Conservation (phyloP, 768 basidiomycete species). For the Termitomyces heimii region DNA sequence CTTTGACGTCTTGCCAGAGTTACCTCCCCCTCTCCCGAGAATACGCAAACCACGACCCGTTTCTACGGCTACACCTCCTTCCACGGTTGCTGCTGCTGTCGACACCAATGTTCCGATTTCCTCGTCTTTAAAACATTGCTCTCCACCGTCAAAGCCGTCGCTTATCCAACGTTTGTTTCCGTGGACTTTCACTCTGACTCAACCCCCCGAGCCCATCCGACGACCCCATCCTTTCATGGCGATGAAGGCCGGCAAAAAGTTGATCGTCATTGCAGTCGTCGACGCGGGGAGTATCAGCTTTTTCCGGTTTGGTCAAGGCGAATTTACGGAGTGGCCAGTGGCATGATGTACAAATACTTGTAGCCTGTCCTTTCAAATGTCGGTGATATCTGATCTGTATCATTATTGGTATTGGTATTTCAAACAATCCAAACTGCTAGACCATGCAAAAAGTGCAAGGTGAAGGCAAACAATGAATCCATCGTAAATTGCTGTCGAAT, state of each 20-base stretch:
- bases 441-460: neutral
- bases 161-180: slow-evolving; percentile 21
- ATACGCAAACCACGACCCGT: slow-evolving; percentile 23
- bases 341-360: slow-evolving; percentile 12
- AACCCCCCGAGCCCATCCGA: slow-evolving; percentile 18
- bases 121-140: neutral
- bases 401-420: neutral
- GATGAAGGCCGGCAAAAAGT: slow-evolving; percentile 81
- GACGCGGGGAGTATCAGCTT: slow-evolving; percentile 86
- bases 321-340: slow-evolving; percentile 85
- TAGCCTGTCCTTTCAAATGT: neutral
- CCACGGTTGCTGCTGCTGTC: slow-evolving; percentile 3
- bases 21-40: slow-evolving; percentile 54
- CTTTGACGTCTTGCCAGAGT: slow-evolving; percentile 66
- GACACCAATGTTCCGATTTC: neutral
- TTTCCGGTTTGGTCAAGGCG: slow-evolving; percentile 81
- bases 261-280: slow-evolving; percentile 79
- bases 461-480: neutral
- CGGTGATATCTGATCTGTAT: neutral
- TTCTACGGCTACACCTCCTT: neutral
- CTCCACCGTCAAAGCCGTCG: slow-evolving; percentile 12
- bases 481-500: neutral
- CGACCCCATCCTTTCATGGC: slow-evolving; percentile 71
- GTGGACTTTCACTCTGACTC: slow-evolving; percentile 16
- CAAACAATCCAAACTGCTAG: neutral